Evolutionary conservation across 2,329 filamentous ascomycete genomes (phyloP).

Genomic region (Phaeoacremonium minimum): DNA sequence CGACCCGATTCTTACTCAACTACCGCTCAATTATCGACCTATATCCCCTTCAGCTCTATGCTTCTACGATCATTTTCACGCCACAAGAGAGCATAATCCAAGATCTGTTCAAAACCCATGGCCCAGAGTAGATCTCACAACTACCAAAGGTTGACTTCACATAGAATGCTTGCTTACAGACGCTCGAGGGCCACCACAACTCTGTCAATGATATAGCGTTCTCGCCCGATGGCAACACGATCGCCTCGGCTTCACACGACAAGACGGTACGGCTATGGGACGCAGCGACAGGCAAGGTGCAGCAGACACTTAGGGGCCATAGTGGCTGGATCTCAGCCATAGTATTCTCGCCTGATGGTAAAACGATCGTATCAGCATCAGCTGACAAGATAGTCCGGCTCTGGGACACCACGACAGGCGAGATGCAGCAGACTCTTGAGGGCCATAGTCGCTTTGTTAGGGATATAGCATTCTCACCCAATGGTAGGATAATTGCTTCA

Average conservation of each 20-base stretch:
- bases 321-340: not conserved
- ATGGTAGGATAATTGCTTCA: not conserved
- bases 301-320: not conserved
- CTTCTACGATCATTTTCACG: conserved; percentile 16
- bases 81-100: conserved; percentile 14
- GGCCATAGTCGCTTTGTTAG: not conserved
- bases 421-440: not conserved
- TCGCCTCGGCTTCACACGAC: conserved; percentile 3
- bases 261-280: conserved; percentile 5
- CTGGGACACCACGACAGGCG: conserved; percentile 2
- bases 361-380: conserved; percentile 1
- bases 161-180: conserved; percentile 10
- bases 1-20: conserved; percentile 29
- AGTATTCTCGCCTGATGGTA: conserved; percentile 3
- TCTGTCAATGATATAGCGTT: conserved; percentile 2
- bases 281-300: not conserved
- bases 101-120: conserved; percentile 5
- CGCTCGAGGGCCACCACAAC: conserved; percentile 12
- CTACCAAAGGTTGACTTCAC: conserved; percentile 5
- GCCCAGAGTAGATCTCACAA: conserved; percentile 12
- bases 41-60: conserved; percentile 21
- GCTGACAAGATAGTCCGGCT: not conserved
- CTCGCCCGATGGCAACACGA: conserved; percentile 1
- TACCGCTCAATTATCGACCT: conserved; percentile 6
- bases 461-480: not conserved